These are phyloP conservation scores for Suillus luteus DNA, from an alignment of 768 basidiomycete species.

Conservation along the genomic window DNA sequence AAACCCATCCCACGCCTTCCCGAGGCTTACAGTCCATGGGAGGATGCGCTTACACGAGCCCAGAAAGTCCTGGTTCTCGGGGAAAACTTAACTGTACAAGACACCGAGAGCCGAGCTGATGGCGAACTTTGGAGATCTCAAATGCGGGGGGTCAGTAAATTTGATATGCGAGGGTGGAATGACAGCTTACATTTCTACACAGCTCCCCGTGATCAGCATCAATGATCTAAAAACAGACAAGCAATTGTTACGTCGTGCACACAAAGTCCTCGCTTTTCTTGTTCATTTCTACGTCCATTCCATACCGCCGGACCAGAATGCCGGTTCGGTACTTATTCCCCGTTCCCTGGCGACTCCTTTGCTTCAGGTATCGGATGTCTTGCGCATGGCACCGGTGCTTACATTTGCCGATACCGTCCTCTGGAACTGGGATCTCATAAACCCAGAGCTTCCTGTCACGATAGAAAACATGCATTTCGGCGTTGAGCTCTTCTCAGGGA, in stretches of 20 bases:
- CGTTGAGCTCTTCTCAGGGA: constrained; percentile 75
- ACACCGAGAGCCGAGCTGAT: constrained; percentile 47
- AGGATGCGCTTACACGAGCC: constrained; percentile 60
- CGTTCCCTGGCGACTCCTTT: constrained; percentile 77
- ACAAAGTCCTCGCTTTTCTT: constrained; percentile 87
- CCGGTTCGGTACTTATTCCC: constrained; percentile 61
- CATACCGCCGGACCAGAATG: constrained; percentile 45
- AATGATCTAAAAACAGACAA: constrained; percentile 52
- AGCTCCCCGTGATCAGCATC: constrained; percentile 77
- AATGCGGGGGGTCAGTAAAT: constrained; percentile 59
- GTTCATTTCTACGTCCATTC: constrained; percentile 91
- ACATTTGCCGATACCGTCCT: constrained; percentile 97
- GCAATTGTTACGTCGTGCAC: constrained; percentile 76
- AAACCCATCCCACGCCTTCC: constrained; percentile 59
- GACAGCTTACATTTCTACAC: constrained; percentile 18
- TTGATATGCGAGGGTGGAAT: constrained; percentile 11
- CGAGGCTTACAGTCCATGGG: constrained; percentile 65
- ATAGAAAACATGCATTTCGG: constrained; percentile 73
- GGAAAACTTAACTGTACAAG: constrained; percentile 52
- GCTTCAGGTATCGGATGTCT: constrained; percentile 66
- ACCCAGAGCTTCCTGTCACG: constrained; percentile 59
- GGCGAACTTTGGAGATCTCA: constrained; percentile 71
- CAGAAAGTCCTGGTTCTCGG: constrained; percentile 56
- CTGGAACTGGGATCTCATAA: constrained; percentile 80
- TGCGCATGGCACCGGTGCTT: constrained; percentile 90